Percentiles rank a stretch among this genome's conserved stretches.
Conservation (phyloP, 2,329 filamentous ascomycete genomes). For the Tympanopsis confertula region DNA sequence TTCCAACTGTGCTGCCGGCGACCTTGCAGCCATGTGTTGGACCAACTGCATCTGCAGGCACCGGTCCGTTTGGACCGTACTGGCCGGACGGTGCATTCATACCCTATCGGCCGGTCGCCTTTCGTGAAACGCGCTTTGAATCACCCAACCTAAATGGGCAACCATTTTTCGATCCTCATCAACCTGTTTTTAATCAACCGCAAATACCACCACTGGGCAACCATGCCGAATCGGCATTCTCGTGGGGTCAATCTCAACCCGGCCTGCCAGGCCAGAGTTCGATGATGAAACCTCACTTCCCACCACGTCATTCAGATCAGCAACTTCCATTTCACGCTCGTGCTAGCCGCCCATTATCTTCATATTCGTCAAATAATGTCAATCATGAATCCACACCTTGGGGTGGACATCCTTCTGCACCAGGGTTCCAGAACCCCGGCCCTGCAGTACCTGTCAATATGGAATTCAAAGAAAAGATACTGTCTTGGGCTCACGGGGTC, state of each 20-base stretch:
- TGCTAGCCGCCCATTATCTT: no score
- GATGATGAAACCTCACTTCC: background rate
- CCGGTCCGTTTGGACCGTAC: background rate
- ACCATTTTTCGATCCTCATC: background rate
- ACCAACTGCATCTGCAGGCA: background rate
- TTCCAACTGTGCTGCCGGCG: background rate
- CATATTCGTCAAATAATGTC: no score
- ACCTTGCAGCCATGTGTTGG: background rate
- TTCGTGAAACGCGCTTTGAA: background rate
- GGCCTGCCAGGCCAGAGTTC: background rate
- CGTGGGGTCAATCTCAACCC: background rate
- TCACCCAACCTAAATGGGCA: background rate
- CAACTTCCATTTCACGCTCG: background rate
- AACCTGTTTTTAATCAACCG: background rate
- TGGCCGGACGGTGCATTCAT: conserved; percentile 1
- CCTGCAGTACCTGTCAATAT: background rate
- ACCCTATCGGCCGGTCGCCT: background rate
- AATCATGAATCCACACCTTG: no score
- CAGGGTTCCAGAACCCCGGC: background rate
- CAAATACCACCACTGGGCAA: background rate
- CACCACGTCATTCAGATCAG: background rate
- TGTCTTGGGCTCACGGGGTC: background rate
- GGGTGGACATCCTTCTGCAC: no score
- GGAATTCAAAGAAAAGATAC: conserved; percentile 1
- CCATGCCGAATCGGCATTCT: background rate